Evolutionary conservation across 306 rosid species (phyloP).

Genomic region (Ziziphus jujuba): DNA sequence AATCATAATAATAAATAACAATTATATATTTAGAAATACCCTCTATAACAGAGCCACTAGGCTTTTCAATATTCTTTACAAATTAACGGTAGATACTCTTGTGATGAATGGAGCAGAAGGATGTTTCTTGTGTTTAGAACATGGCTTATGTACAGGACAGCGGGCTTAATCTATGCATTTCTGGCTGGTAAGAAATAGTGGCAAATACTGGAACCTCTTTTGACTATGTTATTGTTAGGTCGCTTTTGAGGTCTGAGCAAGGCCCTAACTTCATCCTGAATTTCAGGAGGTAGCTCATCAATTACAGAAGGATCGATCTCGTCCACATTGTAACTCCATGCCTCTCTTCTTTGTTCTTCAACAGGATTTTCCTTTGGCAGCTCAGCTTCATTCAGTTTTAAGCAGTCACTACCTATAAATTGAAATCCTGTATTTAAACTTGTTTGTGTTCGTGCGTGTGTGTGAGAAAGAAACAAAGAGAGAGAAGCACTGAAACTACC

Average conservation of each 20-base stretch:
- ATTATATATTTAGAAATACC: too few species aligned
- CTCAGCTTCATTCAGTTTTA: conserved; percentile 28
- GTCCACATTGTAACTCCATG: conserved; percentile 67
- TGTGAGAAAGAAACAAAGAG: conserved; percentile 8
- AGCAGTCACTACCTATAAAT: conserved; percentile 19
- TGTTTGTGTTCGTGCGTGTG: conserved; percentile 1
- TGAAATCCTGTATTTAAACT: conserved; percentile 30
- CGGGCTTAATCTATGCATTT: conserved; percentile 17
- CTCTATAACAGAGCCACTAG: too few species aligned
- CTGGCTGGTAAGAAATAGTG: conserved; percentile 66
- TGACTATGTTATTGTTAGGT: conserved; percentile 35
- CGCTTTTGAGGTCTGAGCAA: conserved; percentile 74
- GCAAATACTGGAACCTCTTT: conserved; percentile 65
- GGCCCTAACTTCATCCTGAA: conserved; percentile 66
- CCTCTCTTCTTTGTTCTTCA: conserved; percentile 46
- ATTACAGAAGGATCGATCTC: conserved; percentile 80
- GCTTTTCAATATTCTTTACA: too few species aligned
- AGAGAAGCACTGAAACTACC: conserved; percentile 31
- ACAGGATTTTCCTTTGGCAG: conserved; percentile 19
- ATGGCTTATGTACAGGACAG: neutral
- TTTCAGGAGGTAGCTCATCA: conserved; percentile 80
- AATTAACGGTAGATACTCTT: neutral
- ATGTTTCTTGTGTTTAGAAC: neutral
- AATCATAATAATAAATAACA: too few species aligned
- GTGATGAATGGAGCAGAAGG: neutral